Base-by-base conservation (phyloP, 2,329 filamentous ascomycete genomes). In the Ophioceras dolichostomum region DNA sequence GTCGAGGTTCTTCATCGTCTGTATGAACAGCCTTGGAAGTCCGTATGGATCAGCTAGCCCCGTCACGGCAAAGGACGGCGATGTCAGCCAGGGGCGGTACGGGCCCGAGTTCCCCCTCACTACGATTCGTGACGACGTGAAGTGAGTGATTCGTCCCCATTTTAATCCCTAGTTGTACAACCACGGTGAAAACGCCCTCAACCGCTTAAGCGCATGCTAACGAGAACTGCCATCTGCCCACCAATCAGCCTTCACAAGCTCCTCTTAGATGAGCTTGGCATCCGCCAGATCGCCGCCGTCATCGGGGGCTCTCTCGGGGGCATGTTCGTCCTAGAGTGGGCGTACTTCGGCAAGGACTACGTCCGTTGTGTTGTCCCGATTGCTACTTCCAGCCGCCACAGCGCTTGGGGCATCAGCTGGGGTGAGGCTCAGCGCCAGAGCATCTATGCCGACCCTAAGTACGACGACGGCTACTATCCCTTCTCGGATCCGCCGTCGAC, bases 371-470 rank as follows among this genome's bases (percentile, higher is more conserved):
- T 91, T 47, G 79, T 91, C 9, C 82, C 85, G 12, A 89, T 93
- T 48, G 85, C 85, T 17, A 91, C 85, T 5, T 89, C 84, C 7
- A 84, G 82, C 47, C 69, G 80, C 30, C 86, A 91, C 58, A 89
- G 83, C 50, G 85, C 85, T 5, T 93, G 85, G 85, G 81, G 85
- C 18, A 93, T 91, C 51, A 88, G 82, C 59, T 93, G 85, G 85
- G 84, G 83, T 30, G 85, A 91, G 56, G 84, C 84, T 4, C 85
- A 93, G 57, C 71, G 85, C 36, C 84, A 91, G 61, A 88, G 83
- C 68, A 96, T 98, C 56, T 98, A 96, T 61, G 88, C 86, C 28
- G 91, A 98, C 55, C 91, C 91, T 22, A 96, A 95, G 64, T 98
- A 98, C 58, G 87, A 95, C 43, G 88, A 96, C 52, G 91, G 91